phyloP scores from a whole-genome alignment of 441 rosid genomes.

The Populus hybrid region DNA sequence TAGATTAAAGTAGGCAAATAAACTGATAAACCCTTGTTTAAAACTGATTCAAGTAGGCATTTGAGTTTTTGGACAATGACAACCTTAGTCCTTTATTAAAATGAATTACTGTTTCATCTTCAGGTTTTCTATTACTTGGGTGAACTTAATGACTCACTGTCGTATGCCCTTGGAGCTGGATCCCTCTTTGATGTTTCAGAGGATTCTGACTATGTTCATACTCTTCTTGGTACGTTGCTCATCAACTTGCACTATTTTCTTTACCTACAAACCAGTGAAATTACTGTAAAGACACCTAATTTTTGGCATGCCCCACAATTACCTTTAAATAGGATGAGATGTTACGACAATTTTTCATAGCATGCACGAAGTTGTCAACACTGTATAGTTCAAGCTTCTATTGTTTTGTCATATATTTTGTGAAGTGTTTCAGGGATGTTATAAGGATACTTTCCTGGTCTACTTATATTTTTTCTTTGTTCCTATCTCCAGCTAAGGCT shows the following conservation, averaged over 20 bases:
- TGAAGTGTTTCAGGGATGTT: background rate
- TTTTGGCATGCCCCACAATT: background rate
- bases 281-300: background rate
- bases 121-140: conserved; percentile 95
- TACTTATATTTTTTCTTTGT: conserved; percentile 10
- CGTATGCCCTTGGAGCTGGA: conserved; percentile 97
- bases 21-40: background rate
- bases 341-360: background rate
- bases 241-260: background rate
- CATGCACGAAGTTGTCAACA: background rate
- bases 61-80: background rate
- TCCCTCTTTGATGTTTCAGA: conserved; percentile 90
- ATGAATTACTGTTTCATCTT: conserved; percentile 4
- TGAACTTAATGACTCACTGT: conserved; percentile 86
- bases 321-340: background rate
- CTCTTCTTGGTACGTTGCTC: conserved; percentile 74
- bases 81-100: conserved; percentile 1
- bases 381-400: background rate
- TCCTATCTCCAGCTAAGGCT: conserved; percentile 67
- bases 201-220: conserved; percentile 91
- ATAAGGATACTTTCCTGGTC: background rate
- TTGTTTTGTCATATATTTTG: background rate
- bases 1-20: too few relatives aligned
- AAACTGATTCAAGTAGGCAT: background rate
- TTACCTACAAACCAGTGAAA: background rate